These are phyloP conservation scores for Coprinellus micaceus DNA, from an alignment of 768 basidiomycete species.

Conservation along the genomic window DNA sequence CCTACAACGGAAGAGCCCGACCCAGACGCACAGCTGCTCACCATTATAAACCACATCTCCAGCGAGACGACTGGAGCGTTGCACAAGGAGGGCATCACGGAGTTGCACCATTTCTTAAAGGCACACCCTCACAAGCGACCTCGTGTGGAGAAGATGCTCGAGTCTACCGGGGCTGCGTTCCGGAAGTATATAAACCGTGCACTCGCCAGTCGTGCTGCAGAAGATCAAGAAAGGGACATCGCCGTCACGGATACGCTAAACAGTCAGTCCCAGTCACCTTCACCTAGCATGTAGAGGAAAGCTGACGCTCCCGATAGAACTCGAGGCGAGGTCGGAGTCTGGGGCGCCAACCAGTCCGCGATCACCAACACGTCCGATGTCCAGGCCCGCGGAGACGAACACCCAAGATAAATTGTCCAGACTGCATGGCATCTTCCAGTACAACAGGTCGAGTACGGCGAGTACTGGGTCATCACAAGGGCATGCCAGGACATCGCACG, in stretches of 20 bases:
- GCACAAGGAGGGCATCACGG: conserved; percentile 93
- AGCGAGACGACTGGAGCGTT: conserved; percentile 85
- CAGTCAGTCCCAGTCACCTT: conserved; percentile 45
- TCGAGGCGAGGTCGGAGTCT: conserved; percentile 54
- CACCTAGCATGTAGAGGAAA: background rate
- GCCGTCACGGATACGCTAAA: conserved; percentile 83
- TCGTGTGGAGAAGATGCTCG: conserved; percentile 83
- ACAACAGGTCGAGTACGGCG: conserved; percentile 59
- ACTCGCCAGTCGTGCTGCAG: conserved; percentile 80
- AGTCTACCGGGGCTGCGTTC: conserved; percentile 86
- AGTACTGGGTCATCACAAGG: conserved; percentile 45
- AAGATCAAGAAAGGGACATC: conserved; percentile 75
- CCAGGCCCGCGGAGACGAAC: conserved; percentile 25
- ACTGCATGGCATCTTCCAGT: conserved; percentile 80
- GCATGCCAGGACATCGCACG: conserved; percentile 25
- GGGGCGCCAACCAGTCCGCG: conserved; percentile 29
- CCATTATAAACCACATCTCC: conserved; percentile 82
- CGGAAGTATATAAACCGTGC: conserved; percentile 89
- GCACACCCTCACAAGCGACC: conserved; percentile 81
- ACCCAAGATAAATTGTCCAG: conserved; percentile 66
- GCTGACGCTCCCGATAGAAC: conserved; percentile 37
- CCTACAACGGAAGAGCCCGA: conserved; percentile 76
- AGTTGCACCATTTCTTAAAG: conserved; percentile 90
- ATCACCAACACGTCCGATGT: conserved; percentile 20
- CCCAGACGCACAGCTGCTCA: conserved; percentile 77